phyloP scores from a whole-genome alignment of 1,284 basidiomycete genomes.

The Trichosporon sp. region DNA sequence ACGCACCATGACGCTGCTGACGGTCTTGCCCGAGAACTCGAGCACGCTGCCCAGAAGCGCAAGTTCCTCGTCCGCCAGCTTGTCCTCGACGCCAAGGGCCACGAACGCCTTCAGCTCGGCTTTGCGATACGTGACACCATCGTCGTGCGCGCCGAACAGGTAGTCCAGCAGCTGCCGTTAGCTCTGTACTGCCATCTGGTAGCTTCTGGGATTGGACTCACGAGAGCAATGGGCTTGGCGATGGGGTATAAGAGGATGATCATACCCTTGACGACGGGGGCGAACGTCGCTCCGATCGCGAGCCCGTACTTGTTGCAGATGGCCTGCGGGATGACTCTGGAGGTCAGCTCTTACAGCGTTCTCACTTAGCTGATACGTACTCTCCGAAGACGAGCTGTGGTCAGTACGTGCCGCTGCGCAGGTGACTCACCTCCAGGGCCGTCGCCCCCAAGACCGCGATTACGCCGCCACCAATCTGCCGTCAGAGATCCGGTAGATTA shows the following conservation, averaged over 20 bases:
- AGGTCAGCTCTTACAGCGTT: not conserved
- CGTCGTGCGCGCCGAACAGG: constrained; percentile 51
- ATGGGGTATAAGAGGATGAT: constrained; percentile 52
- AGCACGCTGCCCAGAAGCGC: constrained; percentile 77
- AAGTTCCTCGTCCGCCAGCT: constrained; percentile 77
- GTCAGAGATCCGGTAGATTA: constrained; percentile 1
- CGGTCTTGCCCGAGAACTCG: constrained; percentile 74
- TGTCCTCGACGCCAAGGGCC: constrained; percentile 61
- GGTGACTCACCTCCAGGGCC: constrained; percentile 27
- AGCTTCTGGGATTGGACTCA: constrained; percentile 18
- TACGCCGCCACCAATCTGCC: constrained; percentile 45
- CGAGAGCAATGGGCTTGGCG: constrained; percentile 48
- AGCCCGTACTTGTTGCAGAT: constrained; percentile 54
- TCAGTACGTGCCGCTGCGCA: not conserved
- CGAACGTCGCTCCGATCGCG: constrained; percentile 53
- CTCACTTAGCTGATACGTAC: constrained; percentile 13
- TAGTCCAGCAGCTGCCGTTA: constrained; percentile 49
- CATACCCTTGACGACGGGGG: constrained; percentile 50
- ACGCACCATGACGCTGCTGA: constrained; percentile 66
- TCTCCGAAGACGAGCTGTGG: constrained; percentile 25
- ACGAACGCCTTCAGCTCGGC: constrained; percentile 87
- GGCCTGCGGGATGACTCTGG: constrained; percentile 47
- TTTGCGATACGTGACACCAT: constrained; percentile 74
- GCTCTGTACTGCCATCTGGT: constrained; percentile 32
- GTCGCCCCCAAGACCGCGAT: constrained; percentile 36